A percentile compares a stretch with the other conserved stretches of the same genome.
Conservation (phyloP, 176 grass and related monocot genomes). For the Eremochloa ophiuroides region DNA sequence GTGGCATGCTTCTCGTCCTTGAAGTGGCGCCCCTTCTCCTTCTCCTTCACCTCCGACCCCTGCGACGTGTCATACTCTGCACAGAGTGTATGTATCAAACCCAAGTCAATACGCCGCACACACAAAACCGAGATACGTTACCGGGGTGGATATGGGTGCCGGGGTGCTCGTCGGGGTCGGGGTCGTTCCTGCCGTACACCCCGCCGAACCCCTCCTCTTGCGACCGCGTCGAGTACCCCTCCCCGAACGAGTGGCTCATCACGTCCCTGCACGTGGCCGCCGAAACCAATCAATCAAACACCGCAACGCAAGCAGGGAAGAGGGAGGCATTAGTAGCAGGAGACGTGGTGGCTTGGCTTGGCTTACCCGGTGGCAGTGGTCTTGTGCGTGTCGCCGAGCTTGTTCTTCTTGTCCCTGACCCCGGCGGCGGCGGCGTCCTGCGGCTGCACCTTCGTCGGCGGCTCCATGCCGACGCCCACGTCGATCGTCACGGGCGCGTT, state of each 20-base stretch:
- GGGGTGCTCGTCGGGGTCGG: neutral
- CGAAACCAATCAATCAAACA: neutral
- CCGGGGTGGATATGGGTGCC: slow-evolving; percentile 20
- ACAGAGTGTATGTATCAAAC: too few species aligned
- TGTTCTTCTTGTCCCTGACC: neutral
- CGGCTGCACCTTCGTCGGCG: slow-evolving; percentile 14
- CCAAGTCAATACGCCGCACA: too few species aligned
- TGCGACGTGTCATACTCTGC: slow-evolving; percentile 58
- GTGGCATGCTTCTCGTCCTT: slow-evolving; percentile 14
- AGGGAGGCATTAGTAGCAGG: too few species aligned
- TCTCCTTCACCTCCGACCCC: slow-evolving; percentile 76
- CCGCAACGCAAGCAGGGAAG: too few species aligned
- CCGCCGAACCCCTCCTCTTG: slow-evolving; percentile 87
- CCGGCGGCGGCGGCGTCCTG: neutral
- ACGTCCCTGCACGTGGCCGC: slow-evolving; percentile 27
- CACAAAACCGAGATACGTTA: too few species aligned
- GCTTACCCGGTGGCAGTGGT: slow-evolving; percentile 19
- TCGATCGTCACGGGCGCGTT: slow-evolving; percentile 8
- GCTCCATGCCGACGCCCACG: slow-evolving; percentile 42
- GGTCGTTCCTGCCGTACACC: slow-evolving; percentile 41
- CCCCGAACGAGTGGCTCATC: slow-evolving; percentile 77
- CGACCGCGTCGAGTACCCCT: slow-evolving; percentile 62
- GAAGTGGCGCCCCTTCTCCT: slow-evolving; percentile 58
- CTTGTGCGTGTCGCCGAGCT: slow-evolving; percentile 26
- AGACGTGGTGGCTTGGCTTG: neutral